Conservation (phyloP, 805 yeast genomes). For the Myxozyma neotropica region DNA sequence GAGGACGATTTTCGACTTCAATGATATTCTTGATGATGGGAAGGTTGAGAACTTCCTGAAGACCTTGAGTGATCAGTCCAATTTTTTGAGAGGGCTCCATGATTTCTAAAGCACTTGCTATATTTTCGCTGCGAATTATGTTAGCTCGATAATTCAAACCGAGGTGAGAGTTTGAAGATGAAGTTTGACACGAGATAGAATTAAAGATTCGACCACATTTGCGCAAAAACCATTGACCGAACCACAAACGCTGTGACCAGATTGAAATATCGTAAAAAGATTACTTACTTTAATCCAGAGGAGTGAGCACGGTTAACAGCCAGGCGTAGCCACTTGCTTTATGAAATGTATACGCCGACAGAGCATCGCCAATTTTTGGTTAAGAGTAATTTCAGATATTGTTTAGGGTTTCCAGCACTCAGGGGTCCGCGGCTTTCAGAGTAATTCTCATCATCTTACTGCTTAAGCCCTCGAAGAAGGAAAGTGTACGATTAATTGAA, state of each 20-base stretch:
- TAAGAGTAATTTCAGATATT: not conserved
- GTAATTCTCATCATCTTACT: not conserved
- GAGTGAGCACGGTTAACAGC: too few relatives aligned
- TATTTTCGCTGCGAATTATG: not conserved
- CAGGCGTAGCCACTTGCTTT: too few relatives aligned
- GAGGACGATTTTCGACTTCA: conserved; percentile 77
- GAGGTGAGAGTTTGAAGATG: not conserved
- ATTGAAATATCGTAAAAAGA: too few relatives aligned
- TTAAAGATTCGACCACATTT: too few relatives aligned
- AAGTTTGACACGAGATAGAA: not conserved
- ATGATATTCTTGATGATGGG: conserved; percentile 83
- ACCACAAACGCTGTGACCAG: not conserved
- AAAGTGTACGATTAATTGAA: too few relatives aligned
- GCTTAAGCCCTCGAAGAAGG: too few relatives aligned
- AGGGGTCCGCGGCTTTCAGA: not conserved
- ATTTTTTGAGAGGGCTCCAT: conserved; percentile 4
- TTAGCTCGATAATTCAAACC: too few relatives aligned
- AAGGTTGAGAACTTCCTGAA: conserved; percentile 89
- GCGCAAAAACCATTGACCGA: not conserved
- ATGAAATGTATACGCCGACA: not conserved
- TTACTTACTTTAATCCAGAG: too few relatives aligned
- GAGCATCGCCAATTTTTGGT: not conserved
- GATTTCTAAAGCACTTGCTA: not conserved
- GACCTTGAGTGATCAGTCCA: conserved; percentile 69
- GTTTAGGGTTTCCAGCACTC: not conserved